phyloP scores from a whole-genome alignment of 1,284 basidiomycete species.

The Puccinia hordei region DNA sequence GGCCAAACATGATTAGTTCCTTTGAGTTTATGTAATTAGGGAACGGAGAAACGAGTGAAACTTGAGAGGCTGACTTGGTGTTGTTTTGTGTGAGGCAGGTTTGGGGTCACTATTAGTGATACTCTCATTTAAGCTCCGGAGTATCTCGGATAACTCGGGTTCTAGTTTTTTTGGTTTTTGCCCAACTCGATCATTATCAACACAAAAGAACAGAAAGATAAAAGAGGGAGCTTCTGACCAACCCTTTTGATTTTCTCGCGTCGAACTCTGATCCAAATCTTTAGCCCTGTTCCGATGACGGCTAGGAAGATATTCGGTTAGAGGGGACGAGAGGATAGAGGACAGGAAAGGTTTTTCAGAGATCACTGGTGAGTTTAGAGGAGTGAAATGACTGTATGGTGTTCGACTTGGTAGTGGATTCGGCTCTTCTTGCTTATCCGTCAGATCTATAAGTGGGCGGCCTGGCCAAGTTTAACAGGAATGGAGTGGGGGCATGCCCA shows the following conservation, averaged over 20 bases:
- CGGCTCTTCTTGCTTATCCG: neutral
- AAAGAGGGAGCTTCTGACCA: neutral
- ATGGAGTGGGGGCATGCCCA: no score
- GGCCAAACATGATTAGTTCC: neutral
- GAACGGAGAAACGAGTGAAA: neutral
- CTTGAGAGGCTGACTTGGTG: neutral
- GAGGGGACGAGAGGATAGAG: slow-evolving; percentile 18
- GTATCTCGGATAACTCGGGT: slow-evolving; percentile 10
- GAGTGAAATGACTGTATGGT: slow-evolving; percentile 22
- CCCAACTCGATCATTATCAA: neutral
- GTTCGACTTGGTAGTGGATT: neutral
- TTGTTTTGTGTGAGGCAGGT: neutral
- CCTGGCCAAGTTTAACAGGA: neutral
- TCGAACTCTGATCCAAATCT: neutral
- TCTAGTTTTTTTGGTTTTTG: neutral
- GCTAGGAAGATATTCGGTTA: slow-evolving; percentile 4
- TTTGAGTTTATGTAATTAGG: no score
- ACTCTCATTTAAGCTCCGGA: neutral
- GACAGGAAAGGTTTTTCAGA: slow-evolving; percentile 24
- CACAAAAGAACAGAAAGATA: neutral
- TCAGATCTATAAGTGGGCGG: slow-evolving; percentile 23
- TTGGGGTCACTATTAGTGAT: neutral
- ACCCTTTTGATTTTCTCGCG: neutral
- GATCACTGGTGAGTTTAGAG: slow-evolving; percentile 23
- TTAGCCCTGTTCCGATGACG: neutral